Evolutionary conservation across 257 asterid species (phyloP), one percentile per base, ranked within the genome.

Genomic region (Lavandula angustifolia): DNA sequence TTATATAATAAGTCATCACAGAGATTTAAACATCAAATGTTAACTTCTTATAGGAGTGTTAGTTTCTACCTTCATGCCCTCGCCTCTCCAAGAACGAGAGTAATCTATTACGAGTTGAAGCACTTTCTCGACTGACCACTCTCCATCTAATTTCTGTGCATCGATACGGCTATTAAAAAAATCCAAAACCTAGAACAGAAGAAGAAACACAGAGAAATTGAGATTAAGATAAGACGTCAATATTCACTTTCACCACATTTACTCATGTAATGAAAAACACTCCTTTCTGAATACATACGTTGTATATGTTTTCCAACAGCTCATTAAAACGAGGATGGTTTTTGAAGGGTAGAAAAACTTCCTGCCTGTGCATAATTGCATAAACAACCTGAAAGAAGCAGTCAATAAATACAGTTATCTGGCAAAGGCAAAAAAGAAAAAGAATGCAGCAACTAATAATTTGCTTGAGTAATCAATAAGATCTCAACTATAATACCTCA

Each of bases 321-420:
- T 87, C 99, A 70, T 74, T 86, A 73, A 94, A 94, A 40, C 96
- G 96, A 60, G 97, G 99, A 78, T 94, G 98, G 63, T 79, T 86
- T 77, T 85, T 94, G 82, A 87, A 94, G 43, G 99, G 95, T 73
- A 83, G 92, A 80, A 94, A 91, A 41, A 94, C 87, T 76, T 90
- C 97, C 84, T 90, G 98, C 85, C 96, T 76, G 79, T 94, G 99
- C 95, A 94, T 90, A 67, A 94, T 82, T 71, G 98, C 98, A 52
- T 94, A 94, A 65, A 94, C 82, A 60, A 94, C 96, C 97, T 92
- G 89, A 77, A 77, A 76, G 60, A 41, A 27, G 63, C 42, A 78
- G 66, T 43, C 54, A 54, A 63, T 63, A 65, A 59, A 73, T 29
- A 37, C 47, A 43, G 43, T 18, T 18, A 54, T 34, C 49, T 5